Conservation (phyloP, 148 eudicot genomes). For the Talinum fruticosum region DNA sequence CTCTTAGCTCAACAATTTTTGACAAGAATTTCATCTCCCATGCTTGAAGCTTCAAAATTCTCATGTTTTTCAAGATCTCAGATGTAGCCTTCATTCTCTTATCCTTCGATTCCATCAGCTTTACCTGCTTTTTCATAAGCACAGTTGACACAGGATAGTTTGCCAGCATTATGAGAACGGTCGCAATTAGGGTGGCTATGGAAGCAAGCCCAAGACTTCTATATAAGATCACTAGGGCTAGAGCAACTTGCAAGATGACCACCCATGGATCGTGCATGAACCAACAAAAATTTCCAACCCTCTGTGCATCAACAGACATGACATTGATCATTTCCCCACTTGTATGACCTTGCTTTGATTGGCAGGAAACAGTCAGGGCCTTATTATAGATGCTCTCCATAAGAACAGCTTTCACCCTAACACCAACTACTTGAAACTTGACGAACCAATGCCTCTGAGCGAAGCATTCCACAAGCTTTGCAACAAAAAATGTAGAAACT, state of each 20-base stretch:
- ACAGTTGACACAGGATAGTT: conserved; percentile 43
- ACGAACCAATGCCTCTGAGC: conserved; percentile 53
- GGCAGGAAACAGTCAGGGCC: conserved; percentile 53
- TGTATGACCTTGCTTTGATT: conserved; percentile 55
- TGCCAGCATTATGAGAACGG: conserved; percentile 43
- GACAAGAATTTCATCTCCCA: conserved; percentile 61
- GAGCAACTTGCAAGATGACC: conserved; percentile 47
- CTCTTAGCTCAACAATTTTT: conserved; percentile 38
- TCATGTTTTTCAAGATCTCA: conserved; percentile 53
- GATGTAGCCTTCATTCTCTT: conserved; percentile 50
- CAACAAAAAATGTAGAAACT: conserved; percentile 41
- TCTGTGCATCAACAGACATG: conserved; percentile 67
- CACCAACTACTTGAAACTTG: conserved; percentile 46
- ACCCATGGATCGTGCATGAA: conserved; percentile 68
- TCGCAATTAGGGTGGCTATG: conserved; percentile 45
- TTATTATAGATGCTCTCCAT: conserved; percentile 55
- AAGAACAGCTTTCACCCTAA: conserved; percentile 45
- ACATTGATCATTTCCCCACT: conserved; percentile 64
- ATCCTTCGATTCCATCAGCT: conserved; percentile 47
- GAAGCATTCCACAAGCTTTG: conserved; percentile 52
- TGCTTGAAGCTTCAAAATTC: conserved; percentile 54
- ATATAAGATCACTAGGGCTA: conserved; percentile 49
- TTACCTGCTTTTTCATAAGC: conserved; percentile 38
- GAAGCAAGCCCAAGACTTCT: conserved; percentile 60
- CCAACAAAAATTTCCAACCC: conserved; percentile 49